Conservation (phyloP, 345 rosid species). For the Garcia nutans region DNA sequence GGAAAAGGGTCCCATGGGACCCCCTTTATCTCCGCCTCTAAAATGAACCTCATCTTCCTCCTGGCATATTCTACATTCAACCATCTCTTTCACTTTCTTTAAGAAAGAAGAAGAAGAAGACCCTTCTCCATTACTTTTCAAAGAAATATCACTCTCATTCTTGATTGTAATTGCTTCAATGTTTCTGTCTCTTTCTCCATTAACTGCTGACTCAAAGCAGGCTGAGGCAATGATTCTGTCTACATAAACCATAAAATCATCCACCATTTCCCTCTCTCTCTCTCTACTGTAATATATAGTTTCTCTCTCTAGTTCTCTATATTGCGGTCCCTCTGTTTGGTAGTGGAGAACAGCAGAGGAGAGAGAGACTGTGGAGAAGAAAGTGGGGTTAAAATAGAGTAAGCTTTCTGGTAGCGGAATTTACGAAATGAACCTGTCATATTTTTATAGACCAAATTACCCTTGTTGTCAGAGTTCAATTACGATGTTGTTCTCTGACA, state of each 20-base stretch:
- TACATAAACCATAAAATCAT: constrained; percentile 45
- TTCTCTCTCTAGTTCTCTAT: background rate
- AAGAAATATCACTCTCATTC: constrained; percentile 11
- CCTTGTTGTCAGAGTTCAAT: background rate
- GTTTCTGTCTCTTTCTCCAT: constrained; percentile 15
- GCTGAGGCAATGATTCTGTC: constrained; percentile 41
- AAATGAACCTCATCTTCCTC: constrained; percentile 55
- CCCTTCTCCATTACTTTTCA: constrained; percentile 26
- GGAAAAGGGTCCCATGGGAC: no score
- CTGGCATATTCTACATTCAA: constrained; percentile 72
- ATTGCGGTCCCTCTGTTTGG: no score
- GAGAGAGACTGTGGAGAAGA: background rate
- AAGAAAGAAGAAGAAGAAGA: constrained; percentile 17
- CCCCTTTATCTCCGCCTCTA: no score
- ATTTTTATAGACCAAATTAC: constrained; percentile 11
- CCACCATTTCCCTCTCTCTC: no score
- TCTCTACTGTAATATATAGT: no score
- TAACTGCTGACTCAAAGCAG: constrained; percentile 27
- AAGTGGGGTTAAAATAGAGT: constrained; percentile 10
- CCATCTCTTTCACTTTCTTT: constrained; percentile 28
- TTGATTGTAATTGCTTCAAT: background rate
- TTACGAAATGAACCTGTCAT: constrained; percentile 35
- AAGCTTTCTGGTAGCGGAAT: constrained; percentile 24
- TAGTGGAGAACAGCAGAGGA: background rate
- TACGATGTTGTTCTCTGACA: no score